Percentiles rank a stretch among this genome's conserved stretches.
phyloP scores from a whole-genome alignment of 2,329 filamentous ascomycete genomes.

The Pseudonectria buxi region DNA sequence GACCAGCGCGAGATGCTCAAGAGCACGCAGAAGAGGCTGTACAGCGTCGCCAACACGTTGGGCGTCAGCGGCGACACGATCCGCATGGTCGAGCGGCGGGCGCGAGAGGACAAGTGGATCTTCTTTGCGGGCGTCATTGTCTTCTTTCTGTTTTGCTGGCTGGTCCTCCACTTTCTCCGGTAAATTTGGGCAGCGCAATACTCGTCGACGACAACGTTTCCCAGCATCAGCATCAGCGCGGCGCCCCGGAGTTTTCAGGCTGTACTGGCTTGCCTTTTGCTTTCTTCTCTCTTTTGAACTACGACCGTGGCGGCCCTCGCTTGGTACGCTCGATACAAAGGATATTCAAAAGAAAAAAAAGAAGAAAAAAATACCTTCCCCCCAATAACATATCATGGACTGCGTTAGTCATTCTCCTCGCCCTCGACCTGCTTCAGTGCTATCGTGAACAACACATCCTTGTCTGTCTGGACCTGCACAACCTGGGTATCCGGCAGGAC shows the following conservation, averaged over 20 bases:
- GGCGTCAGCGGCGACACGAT: constrained; percentile 95
- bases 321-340: not conserved
- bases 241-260: constrained; percentile 20
- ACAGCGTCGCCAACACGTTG: constrained; percentile 88
- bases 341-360: not conserved
- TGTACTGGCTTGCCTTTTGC: constrained; percentile 8
- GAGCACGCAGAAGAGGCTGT: constrained; percentile 83
- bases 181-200: constrained; percentile 7
- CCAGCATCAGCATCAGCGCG: constrained; percentile 20
- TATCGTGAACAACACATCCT: constrained; percentile 67
- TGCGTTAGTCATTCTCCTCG: constrained; percentile 25
- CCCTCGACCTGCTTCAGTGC: constrained; percentile 43
- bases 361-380: no score
- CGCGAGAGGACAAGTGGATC: constrained; percentile 96
- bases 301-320: constrained; percentile 2
- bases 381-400: no score
- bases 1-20: constrained; percentile 93
- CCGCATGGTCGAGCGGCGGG: constrained; percentile 86
- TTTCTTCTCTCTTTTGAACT: constrained; percentile 9
- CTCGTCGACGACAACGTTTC: constrained; percentile 6
- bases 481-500: constrained; percentile 52
- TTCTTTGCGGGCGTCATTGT: constrained; percentile 81
- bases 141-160: constrained; percentile 88
- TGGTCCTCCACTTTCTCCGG: constrained; percentile 78
- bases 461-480: constrained; percentile 56